These are phyloP conservation scores for Herpetomonas samuelpessoai DNA, from an alignment of 208 protist species.

Conservation along the genomic window DNA sequence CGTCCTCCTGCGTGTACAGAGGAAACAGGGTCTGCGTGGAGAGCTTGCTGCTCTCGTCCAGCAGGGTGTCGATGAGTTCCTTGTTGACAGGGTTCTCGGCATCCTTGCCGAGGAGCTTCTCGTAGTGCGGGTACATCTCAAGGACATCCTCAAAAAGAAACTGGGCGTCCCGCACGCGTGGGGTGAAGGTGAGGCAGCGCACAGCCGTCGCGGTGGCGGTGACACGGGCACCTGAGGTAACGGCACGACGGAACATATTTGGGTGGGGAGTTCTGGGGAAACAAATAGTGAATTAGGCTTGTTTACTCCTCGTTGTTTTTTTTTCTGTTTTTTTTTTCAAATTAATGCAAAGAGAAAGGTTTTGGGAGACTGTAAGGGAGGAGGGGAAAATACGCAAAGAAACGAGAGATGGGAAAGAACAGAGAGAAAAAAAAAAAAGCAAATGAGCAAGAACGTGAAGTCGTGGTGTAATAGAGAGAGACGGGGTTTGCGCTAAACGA, in stretches of 20 bases:
- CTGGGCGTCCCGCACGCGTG: constrained; percentile 46
- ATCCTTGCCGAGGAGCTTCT: constrained; percentile 40
- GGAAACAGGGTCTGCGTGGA: constrained; percentile 51
- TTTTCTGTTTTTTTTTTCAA: constrained; percentile 1
- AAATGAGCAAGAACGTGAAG: neutral
- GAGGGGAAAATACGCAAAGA: neutral
- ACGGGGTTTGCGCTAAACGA: too few species aligned
- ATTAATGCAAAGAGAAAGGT: neutral
- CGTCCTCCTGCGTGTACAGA: constrained; percentile 59
- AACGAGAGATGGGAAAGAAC: constrained; percentile 1
- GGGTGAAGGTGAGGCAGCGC: constrained; percentile 42
- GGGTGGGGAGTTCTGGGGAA: too few species aligned
- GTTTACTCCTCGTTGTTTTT: constrained; percentile 6
- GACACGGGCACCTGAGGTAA: constrained; percentile 6
- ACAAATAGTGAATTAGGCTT: neutral
- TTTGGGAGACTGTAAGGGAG: neutral
- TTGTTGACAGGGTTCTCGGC: constrained; percentile 37
- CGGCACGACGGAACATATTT: constrained; percentile 52
- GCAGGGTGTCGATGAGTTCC: constrained; percentile 71
- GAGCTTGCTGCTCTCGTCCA: constrained; percentile 71
- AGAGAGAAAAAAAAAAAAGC: constrained; percentile 10
- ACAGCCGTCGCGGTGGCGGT: constrained; percentile 9
- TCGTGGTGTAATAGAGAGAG: constrained; percentile 10
- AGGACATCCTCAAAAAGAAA: constrained; percentile 88
- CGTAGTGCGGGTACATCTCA: constrained; percentile 80